Evolutionary conservation across 2,329 filamentous ascomycete species (phyloP).

Genomic region (Penicillium sp.): DNA sequence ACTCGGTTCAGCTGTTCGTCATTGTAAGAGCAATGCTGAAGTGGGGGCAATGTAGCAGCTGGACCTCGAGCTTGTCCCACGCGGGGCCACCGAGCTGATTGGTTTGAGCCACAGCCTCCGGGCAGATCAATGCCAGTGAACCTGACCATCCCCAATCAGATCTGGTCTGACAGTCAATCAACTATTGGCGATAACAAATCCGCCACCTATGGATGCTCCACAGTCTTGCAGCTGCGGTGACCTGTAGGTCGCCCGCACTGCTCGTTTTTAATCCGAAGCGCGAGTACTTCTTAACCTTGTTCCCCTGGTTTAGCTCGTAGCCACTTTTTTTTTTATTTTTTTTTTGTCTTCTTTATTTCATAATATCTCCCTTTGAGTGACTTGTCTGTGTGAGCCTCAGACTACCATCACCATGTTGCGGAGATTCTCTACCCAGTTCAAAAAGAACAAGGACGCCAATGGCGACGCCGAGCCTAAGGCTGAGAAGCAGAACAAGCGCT

Average conservation of each 20-base stretch:
- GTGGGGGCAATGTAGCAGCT: slow-evolving; percentile 7
- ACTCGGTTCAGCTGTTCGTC: slow-evolving; percentile 12
- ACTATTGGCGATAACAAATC: slow-evolving; percentile 29
- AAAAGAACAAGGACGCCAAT: slow-evolving; percentile 36
- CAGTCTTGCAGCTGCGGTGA: slow-evolving; percentile 23
- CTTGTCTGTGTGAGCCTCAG: slow-evolving; percentile 10
- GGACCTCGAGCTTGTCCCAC: slow-evolving; percentile 18
- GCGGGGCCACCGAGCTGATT: slow-evolving; percentile 18
- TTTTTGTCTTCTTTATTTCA: slow-evolving; percentile 4
- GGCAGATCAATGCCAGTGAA: slow-evolving; percentile 19
- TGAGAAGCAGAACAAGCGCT: slow-evolving; percentile 32
- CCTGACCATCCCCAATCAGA: slow-evolving; percentile 16
- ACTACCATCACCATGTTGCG: slow-evolving; percentile 37
- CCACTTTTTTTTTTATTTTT: slow-evolving; percentile 7
- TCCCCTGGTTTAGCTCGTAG: slow-evolving; percentile 15
- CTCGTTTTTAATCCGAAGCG: slow-evolving; percentile 23
- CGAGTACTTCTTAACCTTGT: slow-evolving; percentile 5
- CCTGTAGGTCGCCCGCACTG: slow-evolving; percentile 18
- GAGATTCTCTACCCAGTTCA: slow-evolving; percentile 42
- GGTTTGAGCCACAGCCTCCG: slow-evolving; percentile 9
- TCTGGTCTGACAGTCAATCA: slow-evolving; percentile 21
- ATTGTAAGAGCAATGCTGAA: slow-evolving; percentile 3
- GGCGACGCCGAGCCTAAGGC: slow-evolving; percentile 34
- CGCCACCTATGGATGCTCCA: slow-evolving; percentile 21
- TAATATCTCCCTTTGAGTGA: slow-evolving; percentile 10